Percentiles rank a stretch among this genome's conserved stretches.
phyloP scores from a whole-genome alignment of 305 asterid genomes.

The Ruellia speciosa region DNA sequence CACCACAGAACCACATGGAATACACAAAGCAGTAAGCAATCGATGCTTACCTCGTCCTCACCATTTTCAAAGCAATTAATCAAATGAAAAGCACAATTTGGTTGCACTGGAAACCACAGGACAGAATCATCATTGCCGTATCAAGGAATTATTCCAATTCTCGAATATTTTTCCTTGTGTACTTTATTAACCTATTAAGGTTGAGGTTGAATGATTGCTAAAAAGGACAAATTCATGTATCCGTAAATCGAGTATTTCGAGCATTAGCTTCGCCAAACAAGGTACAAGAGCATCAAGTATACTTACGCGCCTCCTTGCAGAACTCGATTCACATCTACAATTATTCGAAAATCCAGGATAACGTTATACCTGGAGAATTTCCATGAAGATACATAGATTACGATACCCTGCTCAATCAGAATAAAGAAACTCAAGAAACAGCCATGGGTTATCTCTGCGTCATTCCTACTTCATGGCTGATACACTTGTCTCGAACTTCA shows the following conservation, averaged over 20 bases:
- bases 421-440: background rate
- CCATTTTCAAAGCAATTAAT: slow-evolving; percentile 20
- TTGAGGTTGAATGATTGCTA: background rate
- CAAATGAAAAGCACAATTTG: slow-evolving; percentile 14
- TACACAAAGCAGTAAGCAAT: too few relatives aligned
- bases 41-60: slow-evolving; percentile 9
- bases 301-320: slow-evolving; percentile 41
- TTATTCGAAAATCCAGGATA: slow-evolving; percentile 34
- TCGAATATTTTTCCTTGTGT: slow-evolving; percentile 23
- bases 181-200: slow-evolving; percentile 25
- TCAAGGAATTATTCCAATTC: slow-evolving; percentile 37
- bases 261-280: too few relatives aligned
- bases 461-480: slow-evolving; percentile 40
- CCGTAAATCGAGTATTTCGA: too few relatives aligned
- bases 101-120: slow-evolving; percentile 27
- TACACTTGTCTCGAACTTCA: slow-evolving; percentile 22
- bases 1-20: too few relatives aligned
- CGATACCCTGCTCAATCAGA: too few relatives aligned
- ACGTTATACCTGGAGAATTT: slow-evolving; percentile 35
- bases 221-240: too few relatives aligned
- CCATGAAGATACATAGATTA: background rate
- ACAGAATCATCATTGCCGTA: slow-evolving; percentile 35
- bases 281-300: too few relatives aligned
- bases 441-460: slow-evolving; percentile 26
- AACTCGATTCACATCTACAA: slow-evolving; percentile 27